A percentile compares a stretch with the other conserved stretches of the same genome.
Evolutionary conservation across 345 rosid species (phyloP).

Genomic region (Arabis hirsuta): DNA sequence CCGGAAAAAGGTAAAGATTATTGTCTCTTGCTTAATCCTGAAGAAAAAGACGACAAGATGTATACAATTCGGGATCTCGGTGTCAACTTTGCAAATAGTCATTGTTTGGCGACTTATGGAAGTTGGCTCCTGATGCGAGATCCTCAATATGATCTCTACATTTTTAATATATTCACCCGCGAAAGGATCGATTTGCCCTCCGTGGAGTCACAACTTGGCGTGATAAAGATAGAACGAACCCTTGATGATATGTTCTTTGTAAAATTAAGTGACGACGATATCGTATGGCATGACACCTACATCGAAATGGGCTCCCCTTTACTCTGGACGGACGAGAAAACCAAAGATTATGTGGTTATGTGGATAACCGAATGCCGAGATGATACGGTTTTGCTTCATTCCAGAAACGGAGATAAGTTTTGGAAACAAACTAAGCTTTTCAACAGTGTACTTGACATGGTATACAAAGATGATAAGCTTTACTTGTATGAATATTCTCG

Average conservation of each 20-base stretch:
- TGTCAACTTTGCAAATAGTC: background rate
- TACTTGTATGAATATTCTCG: background rate
- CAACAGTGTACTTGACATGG: background rate
- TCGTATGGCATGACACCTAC: no score
- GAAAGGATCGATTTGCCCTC: constrained; percentile 3
- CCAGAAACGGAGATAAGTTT: background rate
- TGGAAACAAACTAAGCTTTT: constrained; percentile 9
- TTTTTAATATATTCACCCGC: background rate
- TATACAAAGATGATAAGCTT: constrained; percentile 14
- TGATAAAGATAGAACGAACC: background rate
- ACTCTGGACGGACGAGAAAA: constrained; percentile 16
- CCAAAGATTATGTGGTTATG: constrained; percentile 11
- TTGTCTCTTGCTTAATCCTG: constrained; percentile 9
- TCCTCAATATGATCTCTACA: background rate
- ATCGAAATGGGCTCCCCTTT: background rate
- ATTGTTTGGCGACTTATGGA: constrained; percentile 13
- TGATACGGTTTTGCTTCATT: background rate
- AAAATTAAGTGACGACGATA: background rate
- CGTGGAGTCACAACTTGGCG: background rate
- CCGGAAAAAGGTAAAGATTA: constrained; percentile 20
- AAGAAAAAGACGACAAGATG: background rate
- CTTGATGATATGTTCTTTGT: background rate
- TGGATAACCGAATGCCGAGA: background rate
- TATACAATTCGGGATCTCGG: constrained; percentile 14
- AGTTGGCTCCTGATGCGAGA: constrained; percentile 22